Evolutionary conservation across 2,329 filamentous ascomycete species (phyloP).

Genomic region (Ilyonectria destructans): DNA sequence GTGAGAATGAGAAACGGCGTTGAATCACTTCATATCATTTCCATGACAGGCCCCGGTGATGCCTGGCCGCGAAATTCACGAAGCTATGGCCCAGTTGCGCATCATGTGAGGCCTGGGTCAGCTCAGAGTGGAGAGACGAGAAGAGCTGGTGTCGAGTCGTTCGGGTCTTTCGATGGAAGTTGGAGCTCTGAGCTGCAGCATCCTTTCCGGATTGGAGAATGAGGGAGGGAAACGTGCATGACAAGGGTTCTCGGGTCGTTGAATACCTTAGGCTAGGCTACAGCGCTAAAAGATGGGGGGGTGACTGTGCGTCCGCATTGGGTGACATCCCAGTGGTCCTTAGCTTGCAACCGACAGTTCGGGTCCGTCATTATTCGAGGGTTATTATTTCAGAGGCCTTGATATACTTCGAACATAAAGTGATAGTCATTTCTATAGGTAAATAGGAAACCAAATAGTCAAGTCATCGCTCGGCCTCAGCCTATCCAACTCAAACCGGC

Average conservation of each 20-base stretch:
- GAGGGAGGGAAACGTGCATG: conserved; percentile 4
- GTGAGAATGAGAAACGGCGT: not conserved
- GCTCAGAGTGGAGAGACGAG: not conserved
- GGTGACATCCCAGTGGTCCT: not conserved
- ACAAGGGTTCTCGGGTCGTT: conserved; percentile 27
- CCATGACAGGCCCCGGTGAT: conserved; percentile 7
- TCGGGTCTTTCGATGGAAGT: not conserved
- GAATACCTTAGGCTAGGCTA: conserved; percentile 41
- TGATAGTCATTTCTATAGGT: conserved; percentile 23
- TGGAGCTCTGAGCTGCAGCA: conserved; percentile 1
- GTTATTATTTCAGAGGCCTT: not conserved
- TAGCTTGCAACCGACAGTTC: not conserved
- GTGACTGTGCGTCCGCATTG: conserved; percentile 22
- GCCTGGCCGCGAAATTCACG: conserved; percentile 18
- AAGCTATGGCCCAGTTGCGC: conserved; percentile 1
- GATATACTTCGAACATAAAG: not conserved
- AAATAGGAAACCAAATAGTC: conserved; percentile 6
- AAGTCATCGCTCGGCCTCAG: conserved; percentile 15
- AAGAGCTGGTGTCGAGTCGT: conserved; percentile 15
- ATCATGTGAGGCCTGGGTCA: conserved; percentile 25
- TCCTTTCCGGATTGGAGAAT: conserved; percentile 15
- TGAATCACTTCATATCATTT: conserved; percentile 11
- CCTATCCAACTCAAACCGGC: not conserved
- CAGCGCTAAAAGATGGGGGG: conserved; percentile 36
- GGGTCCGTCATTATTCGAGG: not conserved